Evolutionary conservation across 1,284 basidiomycete species (phyloP).

Genomic region (Takashimella tepidaria): DNA sequence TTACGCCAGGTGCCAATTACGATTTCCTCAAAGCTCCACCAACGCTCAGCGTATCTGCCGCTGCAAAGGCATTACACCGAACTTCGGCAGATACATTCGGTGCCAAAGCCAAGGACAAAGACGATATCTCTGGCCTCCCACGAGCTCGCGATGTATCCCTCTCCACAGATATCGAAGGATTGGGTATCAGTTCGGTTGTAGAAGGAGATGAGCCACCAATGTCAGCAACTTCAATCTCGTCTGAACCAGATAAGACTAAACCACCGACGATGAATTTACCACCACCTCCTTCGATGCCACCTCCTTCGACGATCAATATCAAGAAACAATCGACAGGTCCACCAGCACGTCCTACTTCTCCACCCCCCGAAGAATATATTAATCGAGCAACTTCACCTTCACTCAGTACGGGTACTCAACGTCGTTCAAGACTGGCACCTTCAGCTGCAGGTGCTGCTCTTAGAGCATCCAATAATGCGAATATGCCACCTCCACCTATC

Average conservation of each 20-base stretch:
- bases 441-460: constrained; percentile 48
- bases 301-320: constrained; percentile 54
- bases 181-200: constrained; percentile 2
- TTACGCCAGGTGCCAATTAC: constrained; percentile 40
- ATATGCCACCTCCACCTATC: constrained; percentile 61
- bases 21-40: constrained; percentile 48
- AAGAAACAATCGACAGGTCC: constrained; percentile 50
- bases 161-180: constrained; percentile 31
- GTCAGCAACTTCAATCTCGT: constrained; percentile 14
- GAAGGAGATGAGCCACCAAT: constrained; percentile 12
- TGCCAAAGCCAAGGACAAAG: constrained; percentile 6
- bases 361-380: constrained; percentile 80
- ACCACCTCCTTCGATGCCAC: constrained; percentile 73
- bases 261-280: constrained; percentile 81
- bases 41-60: neutral
- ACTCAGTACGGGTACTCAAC: constrained; percentile 49
- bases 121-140: constrained; percentile 22
- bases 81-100: constrained; percentile 20
- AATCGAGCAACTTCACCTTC: constrained; percentile 79
- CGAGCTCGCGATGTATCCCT: constrained; percentile 17
- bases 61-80: constrained; percentile 10
- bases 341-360: constrained; percentile 78
- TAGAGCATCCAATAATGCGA: constrained; percentile 54
- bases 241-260: constrained; percentile 66
- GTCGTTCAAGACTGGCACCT: constrained; percentile 54